A percentile compares a stretch with the other conserved stretches of the same genome.
These are phyloP conservation scores for Ceratobasidium sp. DNA, from an alignment of 1,284 basidiomycete species.

Conservation along the genomic window DNA sequence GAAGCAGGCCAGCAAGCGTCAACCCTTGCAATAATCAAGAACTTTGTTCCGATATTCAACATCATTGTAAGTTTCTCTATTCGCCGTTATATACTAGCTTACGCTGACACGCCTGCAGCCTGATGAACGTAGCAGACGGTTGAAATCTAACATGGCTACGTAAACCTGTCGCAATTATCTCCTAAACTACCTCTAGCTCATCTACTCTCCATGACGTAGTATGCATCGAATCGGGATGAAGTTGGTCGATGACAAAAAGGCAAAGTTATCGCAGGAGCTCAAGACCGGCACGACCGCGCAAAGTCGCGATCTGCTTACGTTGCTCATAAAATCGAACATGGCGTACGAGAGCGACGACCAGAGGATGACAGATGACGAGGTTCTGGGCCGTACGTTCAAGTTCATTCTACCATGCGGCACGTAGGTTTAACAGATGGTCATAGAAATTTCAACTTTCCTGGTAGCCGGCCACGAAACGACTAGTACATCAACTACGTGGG, in stretches of 20 bases:
- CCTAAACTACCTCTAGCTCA: background rate
- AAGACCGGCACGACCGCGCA: conserved; percentile 22
- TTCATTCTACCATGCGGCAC: too few relatives aligned
- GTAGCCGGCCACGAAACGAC: conserved; percentile 42
- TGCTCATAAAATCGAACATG: conserved; percentile 58
- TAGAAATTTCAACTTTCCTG: conserved; percentile 17
- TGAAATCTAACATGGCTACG: conserved; percentile 14
- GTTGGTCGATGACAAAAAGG: conserved; percentile 57
- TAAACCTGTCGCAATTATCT: background rate
- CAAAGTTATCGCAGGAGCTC: conserved; percentile 45
- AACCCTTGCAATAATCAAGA: background rate
- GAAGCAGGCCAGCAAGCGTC: conserved; percentile 8
- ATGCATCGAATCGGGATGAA: conserved; percentile 54
- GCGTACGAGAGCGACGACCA: conserved; percentile 53
- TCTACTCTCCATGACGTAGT: conserved; percentile 2
- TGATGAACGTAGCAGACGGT: conserved; percentile 49
- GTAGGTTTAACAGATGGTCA: background rate
- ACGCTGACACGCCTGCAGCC: conserved; percentile 30
- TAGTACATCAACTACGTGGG: conserved; percentile 59
- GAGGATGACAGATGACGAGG: conserved; percentile 45
- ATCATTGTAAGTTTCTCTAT: conserved; percentile 5
- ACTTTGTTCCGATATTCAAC: background rate
- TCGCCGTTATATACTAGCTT: too few relatives aligned
- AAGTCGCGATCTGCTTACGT: conserved; percentile 52
- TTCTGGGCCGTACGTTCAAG: conserved; percentile 42